Evolutionary conservation across 139 green algal species (phyloP), one percentile per base, ranked within the genome.

Genomic region (Chlamydomonas applanata): DNA sequence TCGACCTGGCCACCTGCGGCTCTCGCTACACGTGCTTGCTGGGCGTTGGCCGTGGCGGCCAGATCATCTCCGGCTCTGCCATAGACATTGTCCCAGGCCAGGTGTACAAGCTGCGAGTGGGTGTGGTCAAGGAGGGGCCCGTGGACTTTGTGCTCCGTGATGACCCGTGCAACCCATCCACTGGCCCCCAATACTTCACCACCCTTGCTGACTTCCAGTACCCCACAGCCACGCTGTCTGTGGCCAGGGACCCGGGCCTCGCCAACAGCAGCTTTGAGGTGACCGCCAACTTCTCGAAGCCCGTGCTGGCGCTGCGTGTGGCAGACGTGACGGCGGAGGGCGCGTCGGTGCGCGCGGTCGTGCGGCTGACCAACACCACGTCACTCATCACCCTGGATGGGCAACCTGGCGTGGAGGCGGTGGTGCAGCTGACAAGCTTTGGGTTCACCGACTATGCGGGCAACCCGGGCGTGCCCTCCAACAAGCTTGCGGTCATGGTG

Each of bases 151-250:
- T 76, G 40, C 40, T 76, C 5, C 57, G 59, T 2, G 59, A 61
- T 57, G 71, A 76, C 71, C 59, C 71, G 19, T 76, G 71, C 71
- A 64, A 69, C 59, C 71, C 60, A 36, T 27, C 40, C 59, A 56
- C 72, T 2, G 2, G 3, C 2, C 45, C 72, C 27, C 27, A 36
- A 20, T 71, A 27, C 72, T 20, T 77, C 44, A 71, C 67, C 34
- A 24, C 61, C 59, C 49, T 34, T 22, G 72, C 72, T 20, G 72
- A 77, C 72, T 65, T 64, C 60, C 69, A 60, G 25, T 14, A 24
- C 4, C 72, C 72, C 17, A 16, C 17, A 1, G 29, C 22, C 44
- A 40, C 24, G 9, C 72, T 77, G 4, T 19, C 60, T 17, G 3
- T 63, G n/a, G 20, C 29, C 5, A 4, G 9, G 2, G 4, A 25